These are phyloP conservation scores for Diaporthe sp. DNA, from an alignment of 2,329 filamentous ascomycete genomes.

Conservation along the genomic window DNA sequence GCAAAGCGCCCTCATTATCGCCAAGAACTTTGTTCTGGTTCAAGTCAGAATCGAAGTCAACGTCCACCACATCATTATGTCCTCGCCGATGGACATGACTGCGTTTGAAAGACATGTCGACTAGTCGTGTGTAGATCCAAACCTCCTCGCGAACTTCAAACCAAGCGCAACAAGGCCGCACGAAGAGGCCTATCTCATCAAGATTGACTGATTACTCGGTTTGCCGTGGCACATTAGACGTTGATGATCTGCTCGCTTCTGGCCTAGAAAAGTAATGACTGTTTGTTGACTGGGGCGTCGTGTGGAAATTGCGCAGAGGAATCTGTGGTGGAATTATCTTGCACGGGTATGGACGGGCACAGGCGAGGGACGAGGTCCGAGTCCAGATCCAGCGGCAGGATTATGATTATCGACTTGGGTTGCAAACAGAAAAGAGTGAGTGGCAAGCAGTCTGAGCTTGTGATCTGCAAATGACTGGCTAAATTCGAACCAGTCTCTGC, in stretches of 20 bases:
- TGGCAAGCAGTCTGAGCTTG: slow-evolving; percentile 28
- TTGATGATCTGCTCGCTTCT: slow-evolving; percentile 3
- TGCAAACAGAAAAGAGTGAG: slow-evolving; percentile 11
- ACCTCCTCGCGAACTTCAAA: not conserved
- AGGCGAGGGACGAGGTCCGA: not conserved
- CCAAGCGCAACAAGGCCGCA: slow-evolving; percentile 11
- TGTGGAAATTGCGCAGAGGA: slow-evolving; percentile 17
- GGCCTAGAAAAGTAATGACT: slow-evolving; percentile 9
- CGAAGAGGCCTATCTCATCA: slow-evolving; percentile 25
- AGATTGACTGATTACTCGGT: not conserved
- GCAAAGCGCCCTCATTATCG: not conserved
- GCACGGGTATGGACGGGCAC: not conserved
- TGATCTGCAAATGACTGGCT: slow-evolving; percentile 13
- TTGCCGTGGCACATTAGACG: slow-evolving; percentile 26
- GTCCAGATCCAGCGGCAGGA: slow-evolving; percentile 6
- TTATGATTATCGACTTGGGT: slow-evolving; percentile 10
- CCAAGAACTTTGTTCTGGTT: not conserved
- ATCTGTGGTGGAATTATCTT: slow-evolving; percentile 7
- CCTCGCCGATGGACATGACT: slow-evolving; percentile 33
- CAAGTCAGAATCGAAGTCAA: not conserved
- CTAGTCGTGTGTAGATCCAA: not conserved
- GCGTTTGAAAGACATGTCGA: slow-evolving; percentile 37
- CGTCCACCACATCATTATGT: not conserved
- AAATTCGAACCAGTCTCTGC: slow-evolving; percentile 1
- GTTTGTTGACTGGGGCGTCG: slow-evolving; percentile 10